These are phyloP conservation scores for Samsoniella hepiali DNA, from an alignment of 2,329 filamentous ascomycete species.

Conservation along the genomic window DNA sequence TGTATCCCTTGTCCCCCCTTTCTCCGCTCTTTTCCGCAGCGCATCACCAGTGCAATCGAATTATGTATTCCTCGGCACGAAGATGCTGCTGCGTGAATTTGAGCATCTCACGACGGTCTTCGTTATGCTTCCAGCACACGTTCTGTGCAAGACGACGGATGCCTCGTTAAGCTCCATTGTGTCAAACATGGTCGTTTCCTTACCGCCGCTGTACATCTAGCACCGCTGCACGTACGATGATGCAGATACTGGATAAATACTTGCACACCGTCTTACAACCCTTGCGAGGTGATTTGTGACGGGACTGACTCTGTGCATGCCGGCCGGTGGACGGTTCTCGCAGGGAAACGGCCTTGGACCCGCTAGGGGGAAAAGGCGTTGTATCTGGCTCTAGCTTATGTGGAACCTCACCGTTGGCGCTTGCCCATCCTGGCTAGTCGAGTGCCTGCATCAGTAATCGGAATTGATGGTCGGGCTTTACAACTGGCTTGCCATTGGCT, in stretches of 20 bases:
- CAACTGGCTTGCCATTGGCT: conserved; percentile 5
- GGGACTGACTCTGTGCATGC: conserved; percentile 2
- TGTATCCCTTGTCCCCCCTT: neutral
- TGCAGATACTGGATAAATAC: conserved; percentile 3
- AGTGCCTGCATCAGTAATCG: conserved; percentile 18
- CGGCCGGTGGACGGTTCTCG: conserved; percentile 15
- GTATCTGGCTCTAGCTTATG: neutral
- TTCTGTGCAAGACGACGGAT: neutral
- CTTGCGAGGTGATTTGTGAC: neutral
- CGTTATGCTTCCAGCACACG: neutral
- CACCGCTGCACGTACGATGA: neutral
- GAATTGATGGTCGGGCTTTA: conserved; percentile 8
- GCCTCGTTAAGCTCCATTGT: neutral
- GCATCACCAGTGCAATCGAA: neutral
- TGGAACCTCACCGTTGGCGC: conserved; percentile 17
- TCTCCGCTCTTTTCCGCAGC: neutral
- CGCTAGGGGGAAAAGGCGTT: neutral
- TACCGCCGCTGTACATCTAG: neutral
- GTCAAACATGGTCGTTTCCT: neutral
- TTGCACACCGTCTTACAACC: neutral
- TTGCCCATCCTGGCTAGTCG: conserved; percentile 3
- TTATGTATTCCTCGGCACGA: neutral
- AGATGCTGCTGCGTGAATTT: neutral
- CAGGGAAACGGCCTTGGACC: conserved; percentile 3
- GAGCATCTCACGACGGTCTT: neutral